Evolutionary conservation across 352 stramenopile species (phyloP).

Genomic region (Thalassiosira allenii): DNA sequence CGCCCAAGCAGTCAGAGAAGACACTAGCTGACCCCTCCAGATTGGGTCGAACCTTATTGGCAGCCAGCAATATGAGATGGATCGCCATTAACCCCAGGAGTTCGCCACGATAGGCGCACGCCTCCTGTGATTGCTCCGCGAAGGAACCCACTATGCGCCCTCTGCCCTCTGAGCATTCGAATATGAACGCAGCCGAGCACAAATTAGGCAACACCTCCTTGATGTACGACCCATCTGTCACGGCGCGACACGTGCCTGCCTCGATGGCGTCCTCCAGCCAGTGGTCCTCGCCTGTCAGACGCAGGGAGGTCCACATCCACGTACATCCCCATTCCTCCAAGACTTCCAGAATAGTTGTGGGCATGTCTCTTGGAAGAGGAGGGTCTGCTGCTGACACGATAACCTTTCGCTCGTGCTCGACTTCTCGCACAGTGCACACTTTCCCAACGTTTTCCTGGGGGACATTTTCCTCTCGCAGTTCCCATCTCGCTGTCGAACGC

Average conservation of each 20-base stretch:
- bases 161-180: constrained; percentile 12
- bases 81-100: constrained; percentile 24
- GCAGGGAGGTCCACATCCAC: constrained; percentile 36
- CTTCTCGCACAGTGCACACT: constrained; percentile 11
- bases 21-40: constrained; percentile 1
- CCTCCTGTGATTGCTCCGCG: background rate
- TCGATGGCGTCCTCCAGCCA: background rate
- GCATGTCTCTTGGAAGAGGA: background rate
- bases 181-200: constrained; percentile 4
- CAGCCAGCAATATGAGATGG: constrained; percentile 25
- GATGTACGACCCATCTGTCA: constrained; percentile 18
- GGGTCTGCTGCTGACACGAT: background rate
- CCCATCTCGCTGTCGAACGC: background rate
- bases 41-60: constrained; percentile 4
- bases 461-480: background rate
- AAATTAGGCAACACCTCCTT: background rate
- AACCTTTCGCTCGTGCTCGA: background rate
- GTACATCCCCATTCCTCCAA: constrained; percentile 24
- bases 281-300: background rate
- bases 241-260: background rate
- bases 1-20: constrained; percentile 21
- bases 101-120: constrained; percentile 28
- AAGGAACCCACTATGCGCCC: constrained; percentile 11
- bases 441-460: background rate
- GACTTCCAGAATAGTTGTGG: constrained; percentile 17